Evolutionary conservation across 257 asterid genomes (phyloP).

Genomic region (Petrea volubilis): DNA sequence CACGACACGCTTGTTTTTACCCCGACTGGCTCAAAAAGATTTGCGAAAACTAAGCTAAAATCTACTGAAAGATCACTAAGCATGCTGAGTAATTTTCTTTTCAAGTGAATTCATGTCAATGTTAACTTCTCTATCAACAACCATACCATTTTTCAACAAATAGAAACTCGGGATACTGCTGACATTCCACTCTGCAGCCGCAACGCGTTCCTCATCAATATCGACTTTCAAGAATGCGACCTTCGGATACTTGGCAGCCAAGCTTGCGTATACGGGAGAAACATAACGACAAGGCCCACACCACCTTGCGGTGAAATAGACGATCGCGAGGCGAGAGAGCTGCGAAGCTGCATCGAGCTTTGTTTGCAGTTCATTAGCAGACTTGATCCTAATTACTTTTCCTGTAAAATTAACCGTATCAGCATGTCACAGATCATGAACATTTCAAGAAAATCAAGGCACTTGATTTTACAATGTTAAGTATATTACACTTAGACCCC

Average conservation of each 20-base stretch:
- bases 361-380: conserved; percentile 31
- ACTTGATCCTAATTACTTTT: conserved; percentile 37
- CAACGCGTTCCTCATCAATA: conserved; percentile 47
- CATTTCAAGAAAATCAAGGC: background rate
- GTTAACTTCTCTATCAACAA: conserved; percentile 39
- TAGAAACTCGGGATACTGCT: conserved; percentile 53
- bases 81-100: conserved; percentile 39
- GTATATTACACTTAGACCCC: too few species aligned
- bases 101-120: conserved; percentile 46
- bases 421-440: background rate
- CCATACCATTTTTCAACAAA: conserved; percentile 38
- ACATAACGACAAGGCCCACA: conserved; percentile 54
- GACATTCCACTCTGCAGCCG: conserved; percentile 40
- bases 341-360: conserved; percentile 48
- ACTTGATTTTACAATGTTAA: background rate
- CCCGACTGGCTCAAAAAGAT: background rate
- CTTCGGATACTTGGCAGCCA: conserved; percentile 42
- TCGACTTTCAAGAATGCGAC: conserved; percentile 53
- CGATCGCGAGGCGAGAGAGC: conserved; percentile 42
- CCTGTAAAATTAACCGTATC: conserved; percentile 37
- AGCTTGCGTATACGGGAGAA: conserved; percentile 37
- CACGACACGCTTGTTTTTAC: background rate
- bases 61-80: conserved; percentile 12
- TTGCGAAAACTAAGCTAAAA: background rate
- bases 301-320: conserved; percentile 68